Evolutionary conservation across 257 asterid genomes (phyloP).

Genomic region (Salvia miltiorrhiza): DNA sequence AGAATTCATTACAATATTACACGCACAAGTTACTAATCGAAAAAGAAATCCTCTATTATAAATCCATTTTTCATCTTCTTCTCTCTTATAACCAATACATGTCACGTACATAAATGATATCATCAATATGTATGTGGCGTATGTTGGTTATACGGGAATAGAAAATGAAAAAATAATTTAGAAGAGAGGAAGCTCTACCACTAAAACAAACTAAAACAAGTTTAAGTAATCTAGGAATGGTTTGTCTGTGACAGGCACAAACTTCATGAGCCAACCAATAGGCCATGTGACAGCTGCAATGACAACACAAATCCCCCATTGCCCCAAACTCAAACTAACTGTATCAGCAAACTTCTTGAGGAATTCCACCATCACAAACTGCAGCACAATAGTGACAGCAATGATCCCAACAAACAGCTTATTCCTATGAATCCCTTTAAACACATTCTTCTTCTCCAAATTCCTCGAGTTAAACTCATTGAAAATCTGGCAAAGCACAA

Average conservation of each 20-base stretch:
- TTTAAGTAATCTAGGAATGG: slow-evolving; percentile 28
- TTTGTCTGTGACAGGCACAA: slow-evolving; percentile 35
- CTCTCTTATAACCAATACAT: neutral
- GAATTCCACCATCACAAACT: slow-evolving; percentile 52
- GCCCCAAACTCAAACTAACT: slow-evolving; percentile 37
- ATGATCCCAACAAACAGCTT: slow-evolving; percentile 49
- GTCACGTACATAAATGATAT: neutral
- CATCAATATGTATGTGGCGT: neutral
- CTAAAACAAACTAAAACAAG: too few relatives aligned
- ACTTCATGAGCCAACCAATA: slow-evolving; percentile 49
- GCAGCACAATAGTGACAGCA: slow-evolving; percentile 35
- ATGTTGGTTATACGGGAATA: neutral
- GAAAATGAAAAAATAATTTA: neutral
- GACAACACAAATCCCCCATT: slow-evolving; percentile 53
- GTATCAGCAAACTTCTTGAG: slow-evolving; percentile 50
- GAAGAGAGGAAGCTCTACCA: too few relatives aligned
- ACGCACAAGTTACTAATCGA: neutral
- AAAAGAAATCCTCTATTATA: neutral
- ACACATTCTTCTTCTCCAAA: slow-evolving; percentile 49
- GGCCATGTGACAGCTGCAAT: slow-evolving; percentile 46
- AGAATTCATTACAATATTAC: neutral
- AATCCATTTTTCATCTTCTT: neutral
- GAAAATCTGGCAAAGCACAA: slow-evolving; percentile 70
- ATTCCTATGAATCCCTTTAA: slow-evolving; percentile 41
- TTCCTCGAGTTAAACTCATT: slow-evolving; percentile 46